Conservation (phyloP, 257 asterid genomes). For the Paulownia fortunei region DNA sequence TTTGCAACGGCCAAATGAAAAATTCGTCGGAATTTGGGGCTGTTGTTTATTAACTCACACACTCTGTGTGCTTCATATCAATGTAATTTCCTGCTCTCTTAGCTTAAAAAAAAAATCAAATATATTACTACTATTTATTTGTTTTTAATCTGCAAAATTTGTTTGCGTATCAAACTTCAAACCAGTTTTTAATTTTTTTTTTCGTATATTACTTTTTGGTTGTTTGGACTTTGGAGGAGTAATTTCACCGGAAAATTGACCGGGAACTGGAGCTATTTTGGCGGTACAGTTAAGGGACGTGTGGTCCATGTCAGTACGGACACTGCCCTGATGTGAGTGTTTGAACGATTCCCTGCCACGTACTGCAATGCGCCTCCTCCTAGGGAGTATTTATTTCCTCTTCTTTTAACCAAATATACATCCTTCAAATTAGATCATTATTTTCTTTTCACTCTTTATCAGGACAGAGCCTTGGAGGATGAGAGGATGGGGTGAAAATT, state of each 20-base stretch:
- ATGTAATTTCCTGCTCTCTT: constrained; percentile 11
- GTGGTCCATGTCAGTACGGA: constrained; percentile 49
- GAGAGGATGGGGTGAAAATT: too few relatives aligned
- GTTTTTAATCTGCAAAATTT: not conserved
- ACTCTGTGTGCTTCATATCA: not conserved
- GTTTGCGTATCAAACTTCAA: too few relatives aligned
- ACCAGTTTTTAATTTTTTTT: not conserved
- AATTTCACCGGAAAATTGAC: not conserved
- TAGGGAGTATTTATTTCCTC: not conserved
- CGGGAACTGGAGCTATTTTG: not conserved
- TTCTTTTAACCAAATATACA: not conserved
- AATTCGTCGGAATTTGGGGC: constrained; percentile 16
- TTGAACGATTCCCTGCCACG: constrained; percentile 26
- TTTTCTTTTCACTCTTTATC: too few relatives aligned
- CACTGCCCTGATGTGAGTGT: constrained; percentile 5
- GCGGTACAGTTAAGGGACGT: constrained; percentile 35
- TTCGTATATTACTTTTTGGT: not conserved
- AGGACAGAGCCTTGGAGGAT: too few relatives aligned
- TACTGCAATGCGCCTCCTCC: not conserved
- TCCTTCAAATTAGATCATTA: not conserved
- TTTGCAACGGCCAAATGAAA: constrained; percentile 21
- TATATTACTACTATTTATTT: not conserved
- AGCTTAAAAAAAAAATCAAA: not conserved
- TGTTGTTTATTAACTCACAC: constrained; percentile 25
- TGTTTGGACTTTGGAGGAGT: not conserved